Percentiles rank a stretch among this genome's conserved stretches.
Conservation (phyloP, 192 early-diverging fungal species). For the Ambispora gerdemannii region DNA sequence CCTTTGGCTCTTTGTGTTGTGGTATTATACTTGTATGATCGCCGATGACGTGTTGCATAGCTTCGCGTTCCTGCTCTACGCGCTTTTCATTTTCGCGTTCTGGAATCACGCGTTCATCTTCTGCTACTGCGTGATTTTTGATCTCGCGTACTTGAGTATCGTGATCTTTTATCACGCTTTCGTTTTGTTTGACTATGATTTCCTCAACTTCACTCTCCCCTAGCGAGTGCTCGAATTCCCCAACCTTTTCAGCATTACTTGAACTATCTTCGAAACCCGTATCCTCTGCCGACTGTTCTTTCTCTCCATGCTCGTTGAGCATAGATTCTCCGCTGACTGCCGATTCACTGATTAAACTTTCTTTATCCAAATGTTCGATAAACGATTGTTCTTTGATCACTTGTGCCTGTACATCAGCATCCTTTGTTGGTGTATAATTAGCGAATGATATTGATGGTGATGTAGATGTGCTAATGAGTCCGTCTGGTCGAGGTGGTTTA, state of each 20-base stretch:
- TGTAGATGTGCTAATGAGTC: conserved; percentile 25
- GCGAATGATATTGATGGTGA: too few species aligned
- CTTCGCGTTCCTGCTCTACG: background rate
- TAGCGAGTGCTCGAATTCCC: too few species aligned
- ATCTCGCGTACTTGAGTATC: background rate
- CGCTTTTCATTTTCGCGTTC: background rate
- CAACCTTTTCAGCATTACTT: too few species aligned
- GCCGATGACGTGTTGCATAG: background rate
- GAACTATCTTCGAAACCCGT: too few species aligned
- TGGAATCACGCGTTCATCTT: background rate
- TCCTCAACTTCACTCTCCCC: background rate
- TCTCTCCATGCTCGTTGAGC: background rate
- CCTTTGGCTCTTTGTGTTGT: background rate
- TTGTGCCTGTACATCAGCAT: conserved; percentile 26
- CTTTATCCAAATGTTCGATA: background rate
- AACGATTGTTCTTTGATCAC: background rate
- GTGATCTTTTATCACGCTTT: background rate
- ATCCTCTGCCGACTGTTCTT: too few species aligned
- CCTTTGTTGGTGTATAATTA: conserved; percentile 49
- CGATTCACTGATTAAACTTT: background rate
- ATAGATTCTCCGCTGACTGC: background rate
- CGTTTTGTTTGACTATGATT: background rate
- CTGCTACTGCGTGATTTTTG: background rate
- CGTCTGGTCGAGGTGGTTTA: conserved; percentile 54
- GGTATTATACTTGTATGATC: background rate